These are phyloP conservation scores for Collybia sordida DNA, from an alignment of 768 basidiomycete species.

Conservation along the genomic window DNA sequence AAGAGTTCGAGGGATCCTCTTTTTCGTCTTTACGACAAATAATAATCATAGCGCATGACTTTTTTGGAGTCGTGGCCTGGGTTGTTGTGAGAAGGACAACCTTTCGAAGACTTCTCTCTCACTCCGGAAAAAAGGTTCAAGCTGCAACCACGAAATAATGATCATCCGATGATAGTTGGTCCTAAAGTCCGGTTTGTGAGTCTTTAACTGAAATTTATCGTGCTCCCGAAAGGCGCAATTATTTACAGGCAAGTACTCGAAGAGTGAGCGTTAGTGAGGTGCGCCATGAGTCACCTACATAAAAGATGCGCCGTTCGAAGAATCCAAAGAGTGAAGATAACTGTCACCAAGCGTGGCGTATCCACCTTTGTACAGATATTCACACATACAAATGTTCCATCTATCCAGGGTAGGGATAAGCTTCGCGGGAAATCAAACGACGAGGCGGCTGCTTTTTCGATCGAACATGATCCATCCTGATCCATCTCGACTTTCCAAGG, in stretches of 20 bases:
- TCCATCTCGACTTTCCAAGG: neutral
- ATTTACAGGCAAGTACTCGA: neutral
- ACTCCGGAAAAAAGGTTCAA: neutral
- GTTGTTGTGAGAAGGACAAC: neutral
- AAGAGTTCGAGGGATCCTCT: no score
- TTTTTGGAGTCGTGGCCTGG: neutral
- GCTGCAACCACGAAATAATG: neutral
- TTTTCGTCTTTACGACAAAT: neutral
- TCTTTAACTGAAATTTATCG: neutral
- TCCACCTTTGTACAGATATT: conserved; percentile 8
- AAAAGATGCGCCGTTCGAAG: neutral
- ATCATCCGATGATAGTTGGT: neutral
- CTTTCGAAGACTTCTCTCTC: neutral
- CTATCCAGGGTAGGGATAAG: neutral
- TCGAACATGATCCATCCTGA: neutral
- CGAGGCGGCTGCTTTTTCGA: neutral
- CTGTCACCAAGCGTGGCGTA: neutral
- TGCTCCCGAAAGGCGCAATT: neutral
- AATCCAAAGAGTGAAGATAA: neutral
- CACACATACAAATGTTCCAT: conserved; percentile 10
- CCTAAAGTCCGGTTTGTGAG: neutral
- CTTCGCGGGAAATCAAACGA: neutral
- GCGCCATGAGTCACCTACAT: neutral
- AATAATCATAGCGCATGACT: neutral
- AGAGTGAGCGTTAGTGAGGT: neutral